Evolutionary conservation across 257 asterid species (phyloP).

Genomic region (Mitragyna speciosa): DNA sequence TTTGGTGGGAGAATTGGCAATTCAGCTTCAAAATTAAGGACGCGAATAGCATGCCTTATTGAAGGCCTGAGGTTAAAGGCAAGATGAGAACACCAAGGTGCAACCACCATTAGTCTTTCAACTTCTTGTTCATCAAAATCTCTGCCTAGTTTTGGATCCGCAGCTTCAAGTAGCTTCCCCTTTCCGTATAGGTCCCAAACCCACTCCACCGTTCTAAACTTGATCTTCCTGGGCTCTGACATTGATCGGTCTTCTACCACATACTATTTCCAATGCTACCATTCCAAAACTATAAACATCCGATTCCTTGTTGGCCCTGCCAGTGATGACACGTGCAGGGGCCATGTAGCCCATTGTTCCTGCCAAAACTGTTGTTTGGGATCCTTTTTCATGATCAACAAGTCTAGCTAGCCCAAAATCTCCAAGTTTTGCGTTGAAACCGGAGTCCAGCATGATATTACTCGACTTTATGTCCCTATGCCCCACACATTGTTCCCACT

Average conservation of each 20-base stretch:
- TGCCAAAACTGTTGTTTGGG: constrained; percentile 40
- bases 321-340: constrained; percentile 35
- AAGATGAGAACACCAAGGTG: constrained; percentile 45
- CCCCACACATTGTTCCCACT: constrained; percentile 45
- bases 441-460: constrained; percentile 45
- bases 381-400: constrained; percentile 45
- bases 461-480: constrained; percentile 47
- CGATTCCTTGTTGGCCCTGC: constrained; percentile 44
- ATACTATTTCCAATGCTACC: constrained; percentile 34
- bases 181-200: constrained; percentile 28
- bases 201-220: constrained; percentile 37
- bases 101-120: constrained; percentile 29
- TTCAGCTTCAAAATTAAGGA: constrained; percentile 18
- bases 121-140: constrained; percentile 12
- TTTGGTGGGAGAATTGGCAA: constrained; percentile 11
- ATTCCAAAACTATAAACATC: constrained; percentile 37
- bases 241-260: constrained; percentile 37
- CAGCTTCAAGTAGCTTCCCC: constrained; percentile 20
- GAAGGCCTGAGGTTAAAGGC: constrained; percentile 21
- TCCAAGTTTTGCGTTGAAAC: constrained; percentile 44
- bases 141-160: constrained; percentile 12
- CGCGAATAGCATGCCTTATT: constrained; percentile 22
- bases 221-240: constrained; percentile 6
- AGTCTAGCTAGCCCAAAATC: constrained; percentile 55
- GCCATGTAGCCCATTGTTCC: constrained; percentile 51